phyloP scores from a whole-genome alignment of 2,329 filamentous ascomycete genomes.

The Alternaria ethzedia region DNA sequence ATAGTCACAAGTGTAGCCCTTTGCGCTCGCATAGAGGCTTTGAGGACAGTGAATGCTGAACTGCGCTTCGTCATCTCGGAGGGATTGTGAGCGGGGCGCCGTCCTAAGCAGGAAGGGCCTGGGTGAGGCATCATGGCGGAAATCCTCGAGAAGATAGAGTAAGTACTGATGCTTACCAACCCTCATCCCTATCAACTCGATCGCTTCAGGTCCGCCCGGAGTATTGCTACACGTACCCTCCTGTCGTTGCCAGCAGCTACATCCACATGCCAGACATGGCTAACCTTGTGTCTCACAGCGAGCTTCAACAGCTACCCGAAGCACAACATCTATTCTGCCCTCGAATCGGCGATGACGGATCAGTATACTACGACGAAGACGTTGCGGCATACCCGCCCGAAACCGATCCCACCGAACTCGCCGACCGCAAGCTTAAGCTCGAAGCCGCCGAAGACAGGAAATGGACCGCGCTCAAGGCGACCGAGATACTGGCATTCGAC shows the following conservation, averaged over 20 bases:
- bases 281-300: conserved; percentile 35
- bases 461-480: conserved; percentile 50
- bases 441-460: conserved; percentile 50
- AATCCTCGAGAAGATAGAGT: conserved; percentile 44
- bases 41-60: conserved; percentile 15
- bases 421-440: conserved; percentile 42
- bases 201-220: neutral
- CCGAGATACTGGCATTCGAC: conserved; percentile 57
- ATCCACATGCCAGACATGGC: conserved; percentile 14
- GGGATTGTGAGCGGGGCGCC: conserved; percentile 6
- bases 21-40: conserved; percentile 4
- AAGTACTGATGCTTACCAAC: conserved; percentile 17
- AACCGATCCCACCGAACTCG: conserved; percentile 34
- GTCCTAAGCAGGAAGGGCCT: conserved; percentile 1
- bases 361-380: conserved; percentile 56
- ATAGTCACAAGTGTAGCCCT: conserved; percentile 9
- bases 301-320: conserved; percentile 46
- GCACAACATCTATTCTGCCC: conserved; percentile 59
- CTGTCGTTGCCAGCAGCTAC: neutral
- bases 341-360: conserved; percentile 44
- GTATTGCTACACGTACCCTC: neutral
- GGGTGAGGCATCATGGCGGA: conserved; percentile 38
- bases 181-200: neutral
- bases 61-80: conserved; percentile 12
- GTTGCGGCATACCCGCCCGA: conserved; percentile 36